Percentiles rank a stretch among this genome's conserved stretches.
Evolutionary conservation across 169 alveolate genomes (phyloP).

Genomic region (Plasmodium relictum): DNA sequence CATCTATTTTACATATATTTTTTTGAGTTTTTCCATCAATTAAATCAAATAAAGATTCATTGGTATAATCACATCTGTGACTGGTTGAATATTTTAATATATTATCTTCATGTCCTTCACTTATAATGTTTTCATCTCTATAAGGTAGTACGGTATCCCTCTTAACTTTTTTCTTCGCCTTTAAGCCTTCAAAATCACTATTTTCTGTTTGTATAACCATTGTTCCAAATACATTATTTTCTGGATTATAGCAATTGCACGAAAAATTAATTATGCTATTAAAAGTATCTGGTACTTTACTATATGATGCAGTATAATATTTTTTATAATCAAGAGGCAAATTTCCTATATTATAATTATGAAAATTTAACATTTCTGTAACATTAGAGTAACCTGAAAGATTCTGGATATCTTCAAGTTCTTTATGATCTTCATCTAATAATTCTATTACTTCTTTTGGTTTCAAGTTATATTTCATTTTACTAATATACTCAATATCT

Average conservation of each 20-base stretch:
- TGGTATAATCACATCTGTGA: conserved; percentile 38
- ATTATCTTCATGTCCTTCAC: background rate
- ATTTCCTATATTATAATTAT: conserved; percentile 52
- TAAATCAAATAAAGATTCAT: conserved; percentile 5
- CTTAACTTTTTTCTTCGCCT: background rate
- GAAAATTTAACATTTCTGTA: conserved; percentile 48
- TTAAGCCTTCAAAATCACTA: background rate
- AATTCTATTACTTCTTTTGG: conserved; percentile 21
- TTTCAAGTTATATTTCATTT: conserved; percentile 5
- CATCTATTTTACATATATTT: conserved; percentile 40
- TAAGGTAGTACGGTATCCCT: background rate
- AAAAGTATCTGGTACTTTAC: conserved; percentile 32
- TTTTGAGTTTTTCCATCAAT: conserved; percentile 24
- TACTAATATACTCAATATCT: conserved; percentile 21
- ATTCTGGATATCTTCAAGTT: conserved; percentile 12
- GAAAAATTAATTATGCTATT: conserved; percentile 28
- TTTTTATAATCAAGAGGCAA: conserved; percentile 21
- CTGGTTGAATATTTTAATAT: conserved; percentile 8
- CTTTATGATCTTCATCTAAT: conserved; percentile 15
- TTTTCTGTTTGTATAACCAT: conserved; percentile 43
- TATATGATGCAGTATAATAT: conserved; percentile 24
- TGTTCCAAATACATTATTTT: conserved; percentile 29
- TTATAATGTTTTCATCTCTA: background rate
- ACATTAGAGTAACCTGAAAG: conserved; percentile 22
- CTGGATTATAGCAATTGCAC: conserved; percentile 53